These are phyloP conservation scores for Fusarium fujikuroi DNA, from an alignment of 2,329 filamentous ascomycete species.

Conservation along the genomic window DNA sequence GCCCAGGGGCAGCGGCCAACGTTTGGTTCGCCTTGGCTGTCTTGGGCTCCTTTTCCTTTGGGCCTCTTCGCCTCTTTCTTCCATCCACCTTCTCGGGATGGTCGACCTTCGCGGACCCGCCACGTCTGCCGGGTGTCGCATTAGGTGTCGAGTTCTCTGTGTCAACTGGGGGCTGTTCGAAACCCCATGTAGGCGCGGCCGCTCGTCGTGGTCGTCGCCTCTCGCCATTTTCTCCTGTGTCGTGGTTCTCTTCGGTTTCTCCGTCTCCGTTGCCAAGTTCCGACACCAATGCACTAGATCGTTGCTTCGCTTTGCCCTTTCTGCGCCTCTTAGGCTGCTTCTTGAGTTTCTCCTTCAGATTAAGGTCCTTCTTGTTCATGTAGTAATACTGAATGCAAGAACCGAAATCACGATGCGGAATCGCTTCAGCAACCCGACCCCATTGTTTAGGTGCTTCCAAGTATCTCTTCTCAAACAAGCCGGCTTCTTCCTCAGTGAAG, in stretches of 20 bases:
- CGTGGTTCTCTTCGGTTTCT: conserved; percentile 65
- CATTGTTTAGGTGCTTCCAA: conserved; percentile 83
- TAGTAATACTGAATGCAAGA: conserved; percentile 90
- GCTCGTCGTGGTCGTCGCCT: conserved; percentile 70
- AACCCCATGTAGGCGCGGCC: conserved; percentile 77
- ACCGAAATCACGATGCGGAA: conserved; percentile 77
- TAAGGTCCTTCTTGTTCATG: conserved; percentile 77
- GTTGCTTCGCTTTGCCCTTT: conserved; percentile 67
- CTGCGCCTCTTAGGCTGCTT: conserved; percentile 69
- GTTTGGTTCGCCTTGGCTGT: conserved; percentile 54
- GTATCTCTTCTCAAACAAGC: conserved; percentile 78
- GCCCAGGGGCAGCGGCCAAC: conserved; percentile 59
- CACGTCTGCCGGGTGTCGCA: conserved; percentile 67
- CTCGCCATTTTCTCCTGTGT: conserved; percentile 69
- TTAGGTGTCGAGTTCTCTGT: conserved; percentile 68
- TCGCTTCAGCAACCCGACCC: conserved; percentile 77
- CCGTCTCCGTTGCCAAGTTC: conserved; percentile 71
- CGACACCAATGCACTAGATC: conserved; percentile 72
- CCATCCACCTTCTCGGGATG: conserved; percentile 59
- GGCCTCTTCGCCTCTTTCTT: conserved; percentile 51
- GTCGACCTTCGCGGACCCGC: conserved; percentile 56
- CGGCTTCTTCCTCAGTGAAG: conserved; percentile 76
- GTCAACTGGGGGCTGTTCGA: conserved; percentile 68
- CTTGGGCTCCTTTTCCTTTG: conserved; percentile 57
- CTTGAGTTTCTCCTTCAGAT: conserved; percentile 80